phyloP scores from a whole-genome alignment of 495 filamentous ascomycete genomes.

The Annulohypoxylon bovei region DNA sequence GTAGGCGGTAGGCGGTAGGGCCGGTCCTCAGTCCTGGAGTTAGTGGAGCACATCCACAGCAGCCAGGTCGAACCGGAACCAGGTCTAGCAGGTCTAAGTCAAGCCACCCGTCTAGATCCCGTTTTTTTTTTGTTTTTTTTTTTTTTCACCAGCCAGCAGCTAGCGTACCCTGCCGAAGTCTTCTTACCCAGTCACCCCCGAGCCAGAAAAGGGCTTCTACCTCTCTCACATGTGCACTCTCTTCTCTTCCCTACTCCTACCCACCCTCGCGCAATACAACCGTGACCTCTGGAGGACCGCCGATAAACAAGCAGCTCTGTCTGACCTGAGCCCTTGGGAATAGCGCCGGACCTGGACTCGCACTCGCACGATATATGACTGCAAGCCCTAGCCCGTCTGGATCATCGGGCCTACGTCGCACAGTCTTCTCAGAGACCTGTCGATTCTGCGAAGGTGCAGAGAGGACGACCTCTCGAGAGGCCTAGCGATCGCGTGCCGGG shows the following conservation, averaged over 20 bases:
- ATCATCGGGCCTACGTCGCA: slow-evolving; percentile 33
- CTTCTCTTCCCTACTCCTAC: slow-evolving; percentile 27
- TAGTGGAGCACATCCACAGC: slow-evolving; percentile 22
- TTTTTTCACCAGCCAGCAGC: slow-evolving; percentile 29
- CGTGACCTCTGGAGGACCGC: slow-evolving; percentile 27
- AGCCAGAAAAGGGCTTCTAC: slow-evolving; percentile 18
- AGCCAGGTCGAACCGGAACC: slow-evolving; percentile 30
- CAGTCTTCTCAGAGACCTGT: slow-evolving; percentile 15
- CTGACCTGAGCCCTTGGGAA: slow-evolving; percentile 29
- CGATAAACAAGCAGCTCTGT: slow-evolving; percentile 33
- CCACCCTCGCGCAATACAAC: slow-evolving; percentile 45
- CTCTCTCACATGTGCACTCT: slow-evolving; percentile 27
- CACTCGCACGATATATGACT: slow-evolving; percentile 39
- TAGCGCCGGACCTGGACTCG: slow-evolving; percentile 25
- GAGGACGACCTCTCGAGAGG: slow-evolving; percentile 39
- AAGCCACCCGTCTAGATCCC: slow-evolving; percentile 38
- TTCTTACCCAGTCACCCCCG: slow-evolving; percentile 1
- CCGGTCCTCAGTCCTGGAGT: slow-evolving; percentile 28
- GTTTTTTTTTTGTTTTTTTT: slow-evolving; percentile 25
- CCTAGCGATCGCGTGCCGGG: slow-evolving; percentile 43
- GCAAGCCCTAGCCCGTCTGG: slow-evolving; percentile 19
- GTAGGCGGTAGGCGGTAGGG: slow-evolving; percentile 40
- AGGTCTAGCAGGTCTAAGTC: slow-evolving; percentile 12
- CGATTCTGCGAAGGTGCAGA: slow-evolving; percentile 37
- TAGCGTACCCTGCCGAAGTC: slow-evolving; percentile 29